Conservation (phyloP, 2,329 filamentous ascomycete species). For the Apiospora marii region DNA sequence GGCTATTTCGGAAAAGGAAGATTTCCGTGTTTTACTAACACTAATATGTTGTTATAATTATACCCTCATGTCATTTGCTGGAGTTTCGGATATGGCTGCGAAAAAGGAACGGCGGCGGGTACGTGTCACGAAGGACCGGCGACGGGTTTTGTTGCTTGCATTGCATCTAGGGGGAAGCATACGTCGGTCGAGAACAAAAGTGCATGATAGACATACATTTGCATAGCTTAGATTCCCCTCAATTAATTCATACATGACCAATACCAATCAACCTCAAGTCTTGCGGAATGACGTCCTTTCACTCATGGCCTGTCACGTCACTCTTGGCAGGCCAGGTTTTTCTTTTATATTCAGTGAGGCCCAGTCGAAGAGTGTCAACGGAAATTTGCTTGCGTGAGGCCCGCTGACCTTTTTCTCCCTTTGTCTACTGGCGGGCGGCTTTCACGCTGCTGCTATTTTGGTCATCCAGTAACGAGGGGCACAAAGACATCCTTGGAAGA, state of each 20-base stretch:
- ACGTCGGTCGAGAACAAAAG: neutral
- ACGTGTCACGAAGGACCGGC: neutral
- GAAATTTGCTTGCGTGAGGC: neutral
- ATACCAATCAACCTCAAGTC: neutral
- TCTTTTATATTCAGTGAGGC: too few relatives aligned
- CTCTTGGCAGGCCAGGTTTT: neutral
- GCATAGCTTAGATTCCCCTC: conserved; percentile 5
- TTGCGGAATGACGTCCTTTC: neutral
- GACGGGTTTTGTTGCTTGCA: neutral
- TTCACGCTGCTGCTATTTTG: neutral
- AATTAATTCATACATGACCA: neutral
- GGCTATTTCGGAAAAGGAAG: neutral
- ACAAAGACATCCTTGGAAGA: conserved; percentile 14
- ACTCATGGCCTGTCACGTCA: neutral
- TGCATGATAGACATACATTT: neutral
- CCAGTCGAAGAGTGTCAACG: neutral
- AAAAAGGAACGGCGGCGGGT: neutral
- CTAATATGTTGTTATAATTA: neutral
- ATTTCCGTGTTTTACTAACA: neutral
- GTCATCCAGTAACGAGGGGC: neutral
- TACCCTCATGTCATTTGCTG: conserved; percentile 1
- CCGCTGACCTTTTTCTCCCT: neutral
- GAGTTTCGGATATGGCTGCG: conserved; percentile 6
- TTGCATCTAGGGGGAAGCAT: neutral
- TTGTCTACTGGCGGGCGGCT: neutral